Evolutionary conservation across 305 asterid genomes (phyloP).

Genomic region (Solanum hybrid): DNA sequence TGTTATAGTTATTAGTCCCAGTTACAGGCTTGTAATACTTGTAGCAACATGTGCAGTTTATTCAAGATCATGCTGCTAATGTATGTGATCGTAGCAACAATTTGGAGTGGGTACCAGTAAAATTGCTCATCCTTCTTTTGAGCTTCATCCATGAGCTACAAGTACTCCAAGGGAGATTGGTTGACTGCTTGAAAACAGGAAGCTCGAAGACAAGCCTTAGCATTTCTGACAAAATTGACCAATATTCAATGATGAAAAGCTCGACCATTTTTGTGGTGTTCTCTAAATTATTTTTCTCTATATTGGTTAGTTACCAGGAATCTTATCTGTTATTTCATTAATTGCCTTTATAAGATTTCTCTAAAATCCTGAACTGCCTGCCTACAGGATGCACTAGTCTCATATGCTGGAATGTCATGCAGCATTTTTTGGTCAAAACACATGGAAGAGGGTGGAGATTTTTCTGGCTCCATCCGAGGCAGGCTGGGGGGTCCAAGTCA

Average conservation of each 20-base stretch:
- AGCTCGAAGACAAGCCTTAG: slow-evolving; percentile 24
- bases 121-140: slow-evolving; percentile 60
- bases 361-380: neutral
- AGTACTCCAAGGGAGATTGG: slow-evolving; percentile 42
- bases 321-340: neutral
- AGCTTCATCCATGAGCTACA: slow-evolving; percentile 75
- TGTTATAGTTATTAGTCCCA: neutral
- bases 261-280: slow-evolving; percentile 41
- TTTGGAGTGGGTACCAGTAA: slow-evolving; percentile 49
- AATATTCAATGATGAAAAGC: slow-evolving; percentile 21
- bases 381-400: slow-evolving; percentile 57
- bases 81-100: slow-evolving; percentile 35
- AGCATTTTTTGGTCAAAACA: slow-evolving; percentile 52
- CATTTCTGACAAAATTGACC: slow-evolving; percentile 21
- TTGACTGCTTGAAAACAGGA: slow-evolving; percentile 24
- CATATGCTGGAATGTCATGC: slow-evolving; percentile 51
- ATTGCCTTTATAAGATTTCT: neutral
- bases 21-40: slow-evolving; percentile 2
- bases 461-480: slow-evolving; percentile 74
- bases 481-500: slow-evolving; percentile 91
- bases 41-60: slow-evolving; percentile 36
- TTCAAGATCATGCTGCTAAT: slow-evolving; percentile 45
- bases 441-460: slow-evolving; percentile 30
- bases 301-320: slow-evolving; percentile 38
- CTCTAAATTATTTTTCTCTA: slow-evolving; percentile 32